Base-by-base conservation (phyloP, 768 basidiomycete genomes). In the Scleroderma bovista region DNA sequence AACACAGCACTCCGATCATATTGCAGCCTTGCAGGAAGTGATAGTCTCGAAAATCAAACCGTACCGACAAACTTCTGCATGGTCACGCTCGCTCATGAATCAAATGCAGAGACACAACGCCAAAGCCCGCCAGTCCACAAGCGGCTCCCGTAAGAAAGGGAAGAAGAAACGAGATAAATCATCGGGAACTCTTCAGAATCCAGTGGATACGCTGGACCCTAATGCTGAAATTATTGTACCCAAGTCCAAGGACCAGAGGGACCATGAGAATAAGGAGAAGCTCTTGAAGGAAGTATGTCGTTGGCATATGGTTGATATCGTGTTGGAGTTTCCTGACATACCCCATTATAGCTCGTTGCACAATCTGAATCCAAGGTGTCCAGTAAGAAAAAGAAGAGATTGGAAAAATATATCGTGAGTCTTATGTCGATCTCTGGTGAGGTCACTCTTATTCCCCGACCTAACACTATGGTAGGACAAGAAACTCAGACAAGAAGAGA, bases 381-480 rank as follows among this genome's bases (percentile, higher is more conserved):
- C 39, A 79, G 71, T 50, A 93, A 93, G 72, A 94, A 91, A 72
- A 85, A 82, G 71, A 93, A 88, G 65, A 73, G 90, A 46, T 70
- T 98, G 5, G 94, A 97, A 55, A 90, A 90, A 55, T 98, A 93
- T 60, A 93, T 97, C 59, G 92, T 91, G 49, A 59, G 85, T 69
- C 15, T n/a, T 19, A 37, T 5, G 2, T 17, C 31, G 11, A 16
- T 24, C n/a, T 17, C 9, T 19, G 13, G 29, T 50, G 37, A 26
- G n/a, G 22, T 20, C 15, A 29, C 26, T 13, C 6, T 22, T 22
- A 22, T 42, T 43, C 22, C 4, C 42, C 52, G 38, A 59, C 24
- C 15, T 3, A 34, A 15, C 38, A 12, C 38, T 33, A 42, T 9
- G 50, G 43, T 54, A 93, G 91, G 87, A 91, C 44, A 93, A 93